Conservation (phyloP, 2,329 filamentous ascomycete genomes). For the Pseudogymnoascus verrucosus region DNA sequence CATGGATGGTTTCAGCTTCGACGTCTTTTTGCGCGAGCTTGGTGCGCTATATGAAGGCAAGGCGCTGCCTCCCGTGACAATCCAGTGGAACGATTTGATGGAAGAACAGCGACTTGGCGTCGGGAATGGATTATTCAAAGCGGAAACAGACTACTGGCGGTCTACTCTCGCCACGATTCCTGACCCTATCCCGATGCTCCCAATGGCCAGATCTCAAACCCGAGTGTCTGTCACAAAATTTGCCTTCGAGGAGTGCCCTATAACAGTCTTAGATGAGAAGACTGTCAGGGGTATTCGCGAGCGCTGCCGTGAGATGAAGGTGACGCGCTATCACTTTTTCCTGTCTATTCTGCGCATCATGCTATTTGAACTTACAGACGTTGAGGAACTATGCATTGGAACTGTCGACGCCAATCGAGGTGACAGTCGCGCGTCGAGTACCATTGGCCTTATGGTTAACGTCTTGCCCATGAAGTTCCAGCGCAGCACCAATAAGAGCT, state of each 20-base stretch:
- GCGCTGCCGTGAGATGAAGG: slow-evolving; percentile 19
- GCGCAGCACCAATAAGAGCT: no score
- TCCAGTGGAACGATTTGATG: not conserved
- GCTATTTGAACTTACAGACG: slow-evolving; percentile 28
- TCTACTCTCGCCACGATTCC: not conserved
- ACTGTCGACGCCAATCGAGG: slow-evolving; percentile 37
- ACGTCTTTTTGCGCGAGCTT: slow-evolving; percentile 20
- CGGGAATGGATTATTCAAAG: not conserved
- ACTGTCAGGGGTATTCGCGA: slow-evolving; percentile 19
- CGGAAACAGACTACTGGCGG: not conserved
- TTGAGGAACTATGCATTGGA: slow-evolving; percentile 38
- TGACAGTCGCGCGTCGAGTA: slow-evolving; percentile 27
- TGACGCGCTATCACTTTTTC: slow-evolving; percentile 40
- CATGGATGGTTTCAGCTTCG: slow-evolving; percentile 22
- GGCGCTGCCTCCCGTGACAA: not conserved
- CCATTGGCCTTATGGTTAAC: slow-evolving; percentile 29
- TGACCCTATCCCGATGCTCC: not conserved
- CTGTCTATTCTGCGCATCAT: slow-evolving; percentile 34
- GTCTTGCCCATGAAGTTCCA: no score
- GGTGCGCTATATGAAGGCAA: slow-evolving; percentile 17
- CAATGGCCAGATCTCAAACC: not conserved
- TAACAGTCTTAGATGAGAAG: not conserved
- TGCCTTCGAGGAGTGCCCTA: no score
- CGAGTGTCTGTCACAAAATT: not conserved
- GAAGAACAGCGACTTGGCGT: not conserved